These are phyloP conservation scores for Plectosphaerella plurivora DNA, from an alignment of 2,329 filamentous ascomycete genomes.

Conservation along the genomic window DNA sequence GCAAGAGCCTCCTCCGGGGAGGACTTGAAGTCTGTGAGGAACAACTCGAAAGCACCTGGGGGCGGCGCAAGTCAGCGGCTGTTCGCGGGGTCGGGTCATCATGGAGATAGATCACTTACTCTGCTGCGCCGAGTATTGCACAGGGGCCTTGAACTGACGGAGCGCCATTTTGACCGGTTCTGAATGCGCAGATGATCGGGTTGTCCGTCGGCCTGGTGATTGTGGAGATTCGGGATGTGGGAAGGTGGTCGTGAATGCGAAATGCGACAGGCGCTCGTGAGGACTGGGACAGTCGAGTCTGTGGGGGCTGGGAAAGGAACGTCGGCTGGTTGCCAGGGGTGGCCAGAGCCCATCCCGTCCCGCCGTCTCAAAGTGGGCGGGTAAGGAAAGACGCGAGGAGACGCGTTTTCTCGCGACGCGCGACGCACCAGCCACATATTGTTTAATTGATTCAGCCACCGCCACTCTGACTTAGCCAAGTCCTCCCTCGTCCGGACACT, in stretches of 20 bases:
- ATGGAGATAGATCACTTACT: slow-evolving; percentile 40
- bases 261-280: slow-evolving; percentile 10
- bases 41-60: slow-evolving; percentile 77
- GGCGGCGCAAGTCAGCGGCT: slow-evolving; percentile 18
- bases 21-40: slow-evolving; percentile 84
- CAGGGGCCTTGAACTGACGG: slow-evolving; percentile 69
- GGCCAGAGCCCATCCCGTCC: slow-evolving; percentile 2
- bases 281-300: not conserved
- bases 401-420: slow-evolving; percentile 17
- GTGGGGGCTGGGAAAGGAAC: slow-evolving; percentile 17
- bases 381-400: slow-evolving; percentile 12
- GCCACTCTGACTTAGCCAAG: no score
- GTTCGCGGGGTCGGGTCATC: no score
- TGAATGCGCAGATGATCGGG: not conserved
- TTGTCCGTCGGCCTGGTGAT: not conserved
- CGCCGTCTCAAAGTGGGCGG: slow-evolving; percentile 8
- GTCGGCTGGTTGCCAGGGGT: slow-evolving; percentile 11
- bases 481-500: no score
- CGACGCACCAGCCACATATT: slow-evolving; percentile 1
- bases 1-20: slow-evolving; percentile 66
- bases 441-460: slow-evolving; percentile 10
- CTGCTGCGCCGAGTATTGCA: slow-evolving; percentile 86
- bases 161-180: slow-evolving; percentile 66
- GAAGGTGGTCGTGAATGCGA: slow-evolving; percentile 12
- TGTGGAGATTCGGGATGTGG: not conserved